Percentiles rank a stretch among this genome's conserved stretches.
phyloP scores from a whole-genome alignment of 2,329 filamentous ascomycete genomes.

The Arthrobotrys iridis region DNA sequence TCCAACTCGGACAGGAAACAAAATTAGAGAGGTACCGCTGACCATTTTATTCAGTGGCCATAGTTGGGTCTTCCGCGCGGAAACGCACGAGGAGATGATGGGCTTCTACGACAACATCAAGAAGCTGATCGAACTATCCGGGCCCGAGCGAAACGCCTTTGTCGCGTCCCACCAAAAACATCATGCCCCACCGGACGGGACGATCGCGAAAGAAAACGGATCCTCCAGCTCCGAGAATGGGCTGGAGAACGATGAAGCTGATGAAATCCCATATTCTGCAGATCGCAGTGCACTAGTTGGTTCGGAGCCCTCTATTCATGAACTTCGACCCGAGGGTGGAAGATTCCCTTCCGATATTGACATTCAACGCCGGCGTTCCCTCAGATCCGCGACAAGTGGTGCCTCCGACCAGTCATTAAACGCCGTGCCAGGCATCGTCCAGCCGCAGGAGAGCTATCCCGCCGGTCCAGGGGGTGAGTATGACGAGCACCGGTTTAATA shows the following conservation, averaged over 20 bases:
- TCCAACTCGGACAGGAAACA: background rate
- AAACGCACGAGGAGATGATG: slow-evolving; percentile 91
- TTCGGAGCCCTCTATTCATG: slow-evolving; percentile 55
- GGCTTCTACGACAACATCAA: slow-evolving; percentile 97
- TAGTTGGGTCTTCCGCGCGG: slow-evolving; percentile 76
- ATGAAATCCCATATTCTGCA: slow-evolving; percentile 73
- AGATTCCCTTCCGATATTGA: slow-evolving; percentile 95
- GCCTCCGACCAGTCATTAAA: slow-evolving; percentile 64
- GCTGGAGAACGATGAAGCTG: slow-evolving; percentile 68
- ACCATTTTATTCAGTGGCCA: slow-evolving; percentile 64
- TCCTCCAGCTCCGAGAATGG: slow-evolving; percentile 52
- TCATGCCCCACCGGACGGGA: slow-evolving; percentile 69
- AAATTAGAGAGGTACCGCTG: too few species aligned
- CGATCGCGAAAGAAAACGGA: slow-evolving; percentile 61
- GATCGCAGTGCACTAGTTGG: slow-evolving; percentile 64
- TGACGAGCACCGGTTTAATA: slow-evolving; percentile 57
- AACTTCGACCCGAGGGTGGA: slow-evolving; percentile 72
- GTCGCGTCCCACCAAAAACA: slow-evolving; percentile 85
- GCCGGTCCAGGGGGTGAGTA: slow-evolving; percentile 32
- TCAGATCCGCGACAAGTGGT: slow-evolving; percentile 65
- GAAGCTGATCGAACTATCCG: slow-evolving; percentile 83
- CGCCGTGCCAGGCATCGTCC: slow-evolving; percentile 69
- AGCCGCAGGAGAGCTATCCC: slow-evolving; percentile 61
- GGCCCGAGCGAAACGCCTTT: slow-evolving; percentile 87
- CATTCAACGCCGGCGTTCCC: slow-evolving; percentile 74